Base-by-base conservation (phyloP, 345 rosid species). In the Lepidium didymum region DNA sequence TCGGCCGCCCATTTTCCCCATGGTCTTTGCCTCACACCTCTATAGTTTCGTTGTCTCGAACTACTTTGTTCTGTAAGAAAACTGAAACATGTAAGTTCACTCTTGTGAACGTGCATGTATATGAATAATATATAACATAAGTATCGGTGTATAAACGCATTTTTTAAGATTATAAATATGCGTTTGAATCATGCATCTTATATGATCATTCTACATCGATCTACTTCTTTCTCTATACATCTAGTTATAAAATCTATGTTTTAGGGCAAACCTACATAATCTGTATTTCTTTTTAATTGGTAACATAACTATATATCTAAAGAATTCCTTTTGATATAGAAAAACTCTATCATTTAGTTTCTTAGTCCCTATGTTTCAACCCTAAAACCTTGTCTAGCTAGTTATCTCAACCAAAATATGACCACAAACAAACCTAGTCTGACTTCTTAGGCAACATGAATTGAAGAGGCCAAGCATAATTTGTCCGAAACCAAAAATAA, bases 1-100 rank as follows among this genome's bases (percentile, higher is more conserved):
- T 69, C 79, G 0, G 79, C 75, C 8, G 75, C 79, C 71, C 75
- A 75, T 52, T 69, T 75, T 1, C 79, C 78, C 78, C 78, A 75
- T 7, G 78, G 78, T 54, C 78, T 51, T 68, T 67, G 77, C 21
- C 77, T 73, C 21, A 74, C 78, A 10, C 78, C 78, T 74, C 78
- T 60, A 9, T 74, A 74, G 68, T 74, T 74, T 31, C 73, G 45
- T 58, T 58, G 77, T 42, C 72, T 56, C 9, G 38, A 56, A 8
- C 9, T 38, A 31, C 23, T 58, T 65, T 50, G 3, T 21, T 73
- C 75, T 71, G 50, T 37, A 16, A 27, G 2, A 40, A 16, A 61
- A 18, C 47, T 37, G 69, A 25, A 45, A 53, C 3, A 1, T 43
- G 12, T 62, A 42, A 61, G 68, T 10, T 49, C 51, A 31, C 7